A percentile compares a stretch with the other conserved stretches of the same genome.
These are phyloP conservation scores for Micractinium conductrix DNA, from an alignment of 139 green algal species.

Conservation along the genomic window DNA sequence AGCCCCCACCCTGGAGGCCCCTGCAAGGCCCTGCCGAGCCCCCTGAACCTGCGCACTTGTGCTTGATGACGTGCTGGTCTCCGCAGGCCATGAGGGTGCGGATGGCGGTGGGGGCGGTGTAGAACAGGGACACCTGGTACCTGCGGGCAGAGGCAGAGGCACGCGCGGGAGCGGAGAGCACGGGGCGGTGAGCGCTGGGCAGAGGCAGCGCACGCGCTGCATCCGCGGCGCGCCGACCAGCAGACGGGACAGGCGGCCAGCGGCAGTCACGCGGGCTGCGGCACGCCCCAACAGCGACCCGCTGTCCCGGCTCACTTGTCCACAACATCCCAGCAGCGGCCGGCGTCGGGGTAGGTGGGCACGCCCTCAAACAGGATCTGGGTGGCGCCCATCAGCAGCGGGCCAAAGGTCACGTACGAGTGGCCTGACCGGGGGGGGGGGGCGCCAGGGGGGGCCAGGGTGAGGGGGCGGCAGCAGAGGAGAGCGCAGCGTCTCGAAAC, in stretches of 20 bases:
- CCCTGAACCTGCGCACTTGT: slow-evolving; percentile 27
- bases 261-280: no score
- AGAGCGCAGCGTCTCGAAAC: no score
- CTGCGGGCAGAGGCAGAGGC: neutral
- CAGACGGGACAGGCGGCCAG: no score
- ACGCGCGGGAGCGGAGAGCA: no score
- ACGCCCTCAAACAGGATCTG: slow-evolving; percentile 93
- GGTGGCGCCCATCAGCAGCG: slow-evolving; percentile 87
- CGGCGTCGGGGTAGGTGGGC: slow-evolving; percentile 87
- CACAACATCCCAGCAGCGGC: slow-evolving; percentile 92
- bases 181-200: no score
- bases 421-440: slow-evolving; percentile 53
- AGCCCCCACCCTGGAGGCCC: no score
- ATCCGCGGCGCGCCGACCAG: no score
- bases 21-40: neutral
- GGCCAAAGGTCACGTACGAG: slow-evolving; percentile 88
- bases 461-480: no score
- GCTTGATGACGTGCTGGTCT: slow-evolving; percentile 73
- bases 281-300: no score
- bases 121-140: slow-evolving; percentile 74
- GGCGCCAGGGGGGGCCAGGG: neutral
- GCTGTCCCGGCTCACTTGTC: no score
- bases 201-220: no score
- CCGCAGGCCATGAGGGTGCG: slow-evolving; percentile 88
- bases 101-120: slow-evolving; percentile 96